These are phyloP conservation scores for Hanseniaspora vineae DNA, from an alignment of 805 yeast genomes.

Conservation along the genomic window DNA sequence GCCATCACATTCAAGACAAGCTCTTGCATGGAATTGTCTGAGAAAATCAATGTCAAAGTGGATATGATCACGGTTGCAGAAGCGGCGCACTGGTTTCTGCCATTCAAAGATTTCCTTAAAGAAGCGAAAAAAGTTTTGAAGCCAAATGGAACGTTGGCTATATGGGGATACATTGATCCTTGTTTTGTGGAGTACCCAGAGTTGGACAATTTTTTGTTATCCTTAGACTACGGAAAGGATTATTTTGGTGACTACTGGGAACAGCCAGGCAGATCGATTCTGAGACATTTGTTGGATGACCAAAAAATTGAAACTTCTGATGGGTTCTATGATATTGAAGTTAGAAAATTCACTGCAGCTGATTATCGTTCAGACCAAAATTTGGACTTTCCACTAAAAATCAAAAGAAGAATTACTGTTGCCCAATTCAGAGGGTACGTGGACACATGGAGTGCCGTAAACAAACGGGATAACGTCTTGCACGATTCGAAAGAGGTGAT, in stretches of 20 bases:
- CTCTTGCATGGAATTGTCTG: slow-evolving; percentile 15
- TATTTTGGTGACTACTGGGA: slow-evolving; percentile 68
- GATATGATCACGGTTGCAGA: slow-evolving; percentile 73
- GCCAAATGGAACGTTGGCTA: slow-evolving; percentile 50
- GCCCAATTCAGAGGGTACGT: slow-evolving; percentile 38
- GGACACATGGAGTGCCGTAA: slow-evolving; percentile 61
- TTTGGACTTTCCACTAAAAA: slow-evolving; percentile 16
- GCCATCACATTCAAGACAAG: slow-evolving; percentile 9
- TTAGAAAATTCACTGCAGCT: slow-evolving; percentile 16
- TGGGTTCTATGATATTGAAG: slow-evolving; percentile 29
- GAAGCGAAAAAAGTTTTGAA: slow-evolving; percentile 38
- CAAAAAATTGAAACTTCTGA: slow-evolving; percentile 11
- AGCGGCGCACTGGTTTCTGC: slow-evolving; percentile 70
- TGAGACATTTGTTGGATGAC: slow-evolving; percentile 30
- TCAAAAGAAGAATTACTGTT: slow-evolving; percentile 30
- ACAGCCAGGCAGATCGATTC: slow-evolving; percentile 58
- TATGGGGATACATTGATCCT: slow-evolving; percentile 74
- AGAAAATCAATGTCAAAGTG: slow-evolving; percentile 28
- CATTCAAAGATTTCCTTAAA: slow-evolving; percentile 38
- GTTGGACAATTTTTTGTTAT: slow-evolving; percentile 40
- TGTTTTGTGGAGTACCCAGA: slow-evolving; percentile 37
- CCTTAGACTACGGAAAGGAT: slow-evolving; percentile 36
- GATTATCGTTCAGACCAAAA: slow-evolving; percentile 10
- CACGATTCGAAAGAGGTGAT: slow-evolving; percentile 20
- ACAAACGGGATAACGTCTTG: slow-evolving; percentile 33